Base-by-base conservation (phyloP, 2,329 filamentous ascomycete species). In the Fusarium longipes region DNA sequence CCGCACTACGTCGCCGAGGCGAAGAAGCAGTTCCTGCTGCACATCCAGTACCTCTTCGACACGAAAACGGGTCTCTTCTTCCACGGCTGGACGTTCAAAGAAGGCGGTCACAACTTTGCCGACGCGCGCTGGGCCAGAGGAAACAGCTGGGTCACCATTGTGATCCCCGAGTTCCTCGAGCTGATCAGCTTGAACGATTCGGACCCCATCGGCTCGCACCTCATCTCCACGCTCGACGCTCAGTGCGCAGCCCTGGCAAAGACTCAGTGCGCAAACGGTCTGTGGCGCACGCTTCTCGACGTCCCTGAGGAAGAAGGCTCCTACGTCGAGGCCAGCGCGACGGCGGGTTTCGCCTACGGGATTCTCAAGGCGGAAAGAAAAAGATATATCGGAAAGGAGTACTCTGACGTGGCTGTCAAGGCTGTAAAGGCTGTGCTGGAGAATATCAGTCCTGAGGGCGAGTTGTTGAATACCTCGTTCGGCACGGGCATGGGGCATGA, bases 131-230 rank as follows among this genome's bases (percentile, higher is more conserved):
- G 86, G 86, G 86, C 84, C 2, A 77, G 86, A 25, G 86, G 86
- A 18, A 92, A 92, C 74, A 85, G 83, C 63, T 95, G 92, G 92
- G 75, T 95, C 44, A 94, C 91, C 1, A 94, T 95, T 62, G 91
- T 88, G n/a, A 91, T 94, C 52, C 91, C 91, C 1, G 92, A 95
- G 73, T 91, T 94, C 69, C 83, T 95, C 56, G 92, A 94, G 75
- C 76, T 95, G 49, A 79, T 94, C 36, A 85, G 89, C 36, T 79
- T 93, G 25, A 78, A 83, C 4, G 76, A 81, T 4, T 86, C 90
- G 60, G 90, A 93, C 69, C 85, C 89, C 0, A 81, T 93, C 25
- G 83, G 88, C 12, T 72, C 80, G 1, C 81, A 88, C 62, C 81
- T 92, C 20, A 76, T 88, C 43, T 84, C 86, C 65, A 90, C 90